phyloP scores from a whole-genome alignment of 768 basidiomycete species.

The Leccinum imitatum region DNA sequence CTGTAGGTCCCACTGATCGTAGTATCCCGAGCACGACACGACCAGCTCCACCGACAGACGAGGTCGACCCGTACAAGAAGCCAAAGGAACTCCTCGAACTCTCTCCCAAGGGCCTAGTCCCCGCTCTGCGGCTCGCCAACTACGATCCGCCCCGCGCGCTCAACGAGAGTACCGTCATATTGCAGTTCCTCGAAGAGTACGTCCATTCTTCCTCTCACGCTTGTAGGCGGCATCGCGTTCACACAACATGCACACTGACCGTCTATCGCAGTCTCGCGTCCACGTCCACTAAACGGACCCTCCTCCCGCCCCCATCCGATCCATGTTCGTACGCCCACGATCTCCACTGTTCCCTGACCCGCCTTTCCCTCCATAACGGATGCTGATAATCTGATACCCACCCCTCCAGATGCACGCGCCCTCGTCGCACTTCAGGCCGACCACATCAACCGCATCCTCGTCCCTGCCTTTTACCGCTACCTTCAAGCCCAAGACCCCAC shows the following conservation, averaged over 20 bases:
- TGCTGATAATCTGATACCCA: not conserved
- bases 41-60: constrained; percentile 43
- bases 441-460: constrained; percentile 59
- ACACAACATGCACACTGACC: no score
- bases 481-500: constrained; percentile 64
- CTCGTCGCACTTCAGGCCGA: constrained; percentile 68
- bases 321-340: constrained; percentile 47
- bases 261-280: constrained; percentile 46
- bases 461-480: constrained; percentile 74
- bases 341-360: not conserved
- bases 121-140: constrained; percentile 57
- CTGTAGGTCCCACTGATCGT: constrained; percentile 29
- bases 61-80: constrained; percentile 83
- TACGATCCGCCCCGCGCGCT: constrained; percentile 58
- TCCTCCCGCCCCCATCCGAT: constrained; percentile 56
- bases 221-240: not conserved
- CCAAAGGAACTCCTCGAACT: constrained; percentile 75
- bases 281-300: constrained; percentile 45
- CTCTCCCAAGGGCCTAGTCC: constrained; percentile 82
- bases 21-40: not conserved
- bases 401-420: constrained; percentile 58
- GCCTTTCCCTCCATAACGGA: not conserved
- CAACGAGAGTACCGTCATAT: constrained; percentile 78
- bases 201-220: constrained; percentile 15
- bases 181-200: constrained; percentile 79